A percentile compares a stretch with the other conserved stretches of the same genome.
Conservation (phyloP, 768 basidiomycete genomes). For the Paxillus involutus region DNA sequence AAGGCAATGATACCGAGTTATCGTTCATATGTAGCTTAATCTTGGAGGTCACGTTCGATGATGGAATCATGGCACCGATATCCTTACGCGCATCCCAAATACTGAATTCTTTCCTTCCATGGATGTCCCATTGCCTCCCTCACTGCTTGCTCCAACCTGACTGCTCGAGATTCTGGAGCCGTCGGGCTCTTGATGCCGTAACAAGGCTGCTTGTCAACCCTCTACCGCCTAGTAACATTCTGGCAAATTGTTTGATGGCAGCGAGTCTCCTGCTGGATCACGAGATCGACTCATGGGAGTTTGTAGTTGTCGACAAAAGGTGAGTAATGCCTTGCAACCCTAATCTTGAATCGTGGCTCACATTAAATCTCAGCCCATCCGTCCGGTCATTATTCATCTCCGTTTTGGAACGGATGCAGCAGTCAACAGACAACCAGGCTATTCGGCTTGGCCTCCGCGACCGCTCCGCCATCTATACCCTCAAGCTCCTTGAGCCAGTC, state of each 20-base stretch:
- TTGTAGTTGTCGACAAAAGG: constrained; percentile 4
- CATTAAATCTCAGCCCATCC: background rate
- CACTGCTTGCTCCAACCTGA: background rate
- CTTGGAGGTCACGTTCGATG: background rate
- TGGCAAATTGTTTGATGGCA: constrained; percentile 7
- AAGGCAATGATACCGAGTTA: constrained; percentile 2
- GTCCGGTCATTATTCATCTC: background rate
- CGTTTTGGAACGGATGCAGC: constrained; percentile 2
- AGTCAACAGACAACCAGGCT: background rate
- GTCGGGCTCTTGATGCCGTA: constrained; percentile 1
- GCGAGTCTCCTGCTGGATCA: constrained; percentile 4
- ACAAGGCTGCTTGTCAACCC: background rate
- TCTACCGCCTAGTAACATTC: constrained; percentile 1
- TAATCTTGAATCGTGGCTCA: background rate
- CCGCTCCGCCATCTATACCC: constrained; percentile 1
- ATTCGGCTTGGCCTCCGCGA: background rate
- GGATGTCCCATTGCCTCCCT: constrained; percentile 7
- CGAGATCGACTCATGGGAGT: constrained; percentile 1
- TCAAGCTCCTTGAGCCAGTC: constrained; percentile 1
- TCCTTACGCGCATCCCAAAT: constrained; percentile 1
- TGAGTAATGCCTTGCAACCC: background rate
- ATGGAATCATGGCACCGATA: constrained; percentile 1
- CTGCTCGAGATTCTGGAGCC: background rate
- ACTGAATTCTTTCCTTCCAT: constrained; percentile 2
- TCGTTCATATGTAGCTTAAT: constrained; percentile 6